Percentiles rank a stretch among this genome's conserved stretches.
Evolutionary conservation across 306 rosid genomes (phyloP).

Genomic region (Rosa rugosa): DNA sequence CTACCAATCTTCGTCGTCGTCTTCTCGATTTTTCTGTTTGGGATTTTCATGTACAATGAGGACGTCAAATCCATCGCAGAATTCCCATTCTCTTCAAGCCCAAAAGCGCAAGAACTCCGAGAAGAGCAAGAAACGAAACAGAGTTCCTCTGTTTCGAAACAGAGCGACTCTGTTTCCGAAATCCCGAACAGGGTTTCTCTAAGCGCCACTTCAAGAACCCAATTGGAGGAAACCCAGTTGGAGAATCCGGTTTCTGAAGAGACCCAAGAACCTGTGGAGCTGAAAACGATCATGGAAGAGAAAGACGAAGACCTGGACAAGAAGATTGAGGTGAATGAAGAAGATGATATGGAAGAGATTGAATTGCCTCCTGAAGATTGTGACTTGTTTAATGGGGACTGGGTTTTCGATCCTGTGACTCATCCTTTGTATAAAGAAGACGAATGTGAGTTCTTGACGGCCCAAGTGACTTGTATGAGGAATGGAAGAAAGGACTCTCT

Average conservation of each 20-base stretch:
- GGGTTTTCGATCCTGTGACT: constrained; percentile 77
- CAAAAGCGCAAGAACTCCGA: constrained; percentile 52
- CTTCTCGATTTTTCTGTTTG: constrained; percentile 66
- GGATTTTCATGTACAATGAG: constrained; percentile 77
- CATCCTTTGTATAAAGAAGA: constrained; percentile 91
- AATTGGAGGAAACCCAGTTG: constrained; percentile 38
- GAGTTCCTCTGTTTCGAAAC: constrained; percentile 22
- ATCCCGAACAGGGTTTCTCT: constrained; percentile 25
- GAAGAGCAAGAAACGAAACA: constrained; percentile 22
- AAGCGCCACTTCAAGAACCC: constrained; percentile 33
- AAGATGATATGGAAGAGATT: constrained; percentile 47
- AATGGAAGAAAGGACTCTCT: constrained; percentile 81
- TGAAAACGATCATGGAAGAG: constrained; percentile 22
- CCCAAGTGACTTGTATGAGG: constrained; percentile 87
- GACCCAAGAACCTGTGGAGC: constrained; percentile 36
- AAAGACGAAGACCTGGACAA: constrained; percentile 29
- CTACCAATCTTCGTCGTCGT: constrained; percentile 59
- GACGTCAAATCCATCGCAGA: constrained; percentile 73
- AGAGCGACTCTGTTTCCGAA: constrained; percentile 1
- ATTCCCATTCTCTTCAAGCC: constrained; percentile 52
- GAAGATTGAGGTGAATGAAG: constrained; percentile 43
- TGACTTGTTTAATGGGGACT: constrained; percentile 74
- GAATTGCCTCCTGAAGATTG: constrained; percentile 83
- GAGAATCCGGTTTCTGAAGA: constrained; percentile 37
- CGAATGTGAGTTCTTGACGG: constrained; percentile 73